These are phyloP conservation scores for Colletotrichum lentis DNA, from an alignment of 2,329 filamentous ascomycete genomes.

Conservation along the genomic window DNA sequence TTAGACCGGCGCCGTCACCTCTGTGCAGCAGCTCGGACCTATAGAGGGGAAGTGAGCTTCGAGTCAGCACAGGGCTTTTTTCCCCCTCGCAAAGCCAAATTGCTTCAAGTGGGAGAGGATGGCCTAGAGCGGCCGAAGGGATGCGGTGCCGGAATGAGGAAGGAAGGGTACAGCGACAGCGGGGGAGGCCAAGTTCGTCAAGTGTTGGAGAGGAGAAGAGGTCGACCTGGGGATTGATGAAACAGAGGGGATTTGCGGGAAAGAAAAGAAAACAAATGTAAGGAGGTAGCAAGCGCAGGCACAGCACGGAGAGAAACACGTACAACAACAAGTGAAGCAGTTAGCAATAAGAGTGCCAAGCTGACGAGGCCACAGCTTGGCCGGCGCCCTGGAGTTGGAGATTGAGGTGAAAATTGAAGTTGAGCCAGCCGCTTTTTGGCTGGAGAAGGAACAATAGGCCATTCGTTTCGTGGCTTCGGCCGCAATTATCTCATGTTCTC, in stretches of 20 bases:
- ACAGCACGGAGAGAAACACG: background rate
- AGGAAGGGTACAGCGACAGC: constrained; percentile 1
- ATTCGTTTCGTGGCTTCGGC: constrained; percentile 24
- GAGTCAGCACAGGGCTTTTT: constrained; percentile 22
- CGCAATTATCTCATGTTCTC: constrained; percentile 21
- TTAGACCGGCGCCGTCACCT: constrained; percentile 2
- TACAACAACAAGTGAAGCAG: background rate
- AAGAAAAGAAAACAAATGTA: background rate
- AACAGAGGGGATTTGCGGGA: background rate
- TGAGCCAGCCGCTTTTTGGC: background rate
- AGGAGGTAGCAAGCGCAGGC: background rate
- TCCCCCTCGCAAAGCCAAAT: constrained; percentile 4
- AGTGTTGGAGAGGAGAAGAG: background rate
- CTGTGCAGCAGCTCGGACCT: constrained; percentile 27
- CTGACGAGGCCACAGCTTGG: background rate
- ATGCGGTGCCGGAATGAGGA: constrained; percentile 6
- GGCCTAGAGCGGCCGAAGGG: constrained; percentile 3
- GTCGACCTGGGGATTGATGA: background rate
- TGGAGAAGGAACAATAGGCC: constrained; percentile 13
- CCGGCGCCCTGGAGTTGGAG: constrained; percentile 6
- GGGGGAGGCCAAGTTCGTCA: background rate
- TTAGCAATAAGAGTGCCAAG: constrained; percentile 4
- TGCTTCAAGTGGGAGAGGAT: constrained; percentile 2
- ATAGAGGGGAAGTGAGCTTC: background rate
- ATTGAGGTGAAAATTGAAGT: constrained; percentile 12